Conservation (phyloP, 2,329 filamentous ascomycete genomes). For the Penicillium sclerotiorum region DNA sequence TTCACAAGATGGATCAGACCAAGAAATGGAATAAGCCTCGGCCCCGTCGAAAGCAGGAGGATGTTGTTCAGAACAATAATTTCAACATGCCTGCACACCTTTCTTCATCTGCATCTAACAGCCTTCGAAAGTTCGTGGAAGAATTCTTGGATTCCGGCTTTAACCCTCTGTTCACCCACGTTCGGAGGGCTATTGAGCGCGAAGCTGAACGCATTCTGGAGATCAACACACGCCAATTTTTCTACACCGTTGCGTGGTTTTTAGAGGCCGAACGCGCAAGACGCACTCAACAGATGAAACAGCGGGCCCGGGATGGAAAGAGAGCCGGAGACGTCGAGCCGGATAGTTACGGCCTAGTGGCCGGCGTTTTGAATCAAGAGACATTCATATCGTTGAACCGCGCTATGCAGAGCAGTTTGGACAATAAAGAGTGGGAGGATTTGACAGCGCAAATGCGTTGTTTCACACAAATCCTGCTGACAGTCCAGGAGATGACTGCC, state of each 20-base stretch:
- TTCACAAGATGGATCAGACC: slow-evolving; percentile 85
- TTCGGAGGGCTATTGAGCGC: slow-evolving; percentile 86
- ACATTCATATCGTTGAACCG: slow-evolving; percentile 89
- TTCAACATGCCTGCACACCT: slow-evolving; percentile 74
- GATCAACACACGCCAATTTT: slow-evolving; percentile 81
- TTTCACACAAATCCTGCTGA: slow-evolving; percentile 91
- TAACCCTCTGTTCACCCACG: slow-evolving; percentile 83
- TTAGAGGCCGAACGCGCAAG: slow-evolving; percentile 79
- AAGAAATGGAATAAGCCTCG: slow-evolving; percentile 89
- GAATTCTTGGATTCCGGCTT: slow-evolving; percentile 95
- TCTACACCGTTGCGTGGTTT: slow-evolving; percentile 93
- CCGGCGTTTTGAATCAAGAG: slow-evolving; percentile 88
- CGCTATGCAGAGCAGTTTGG: slow-evolving; percentile 75
- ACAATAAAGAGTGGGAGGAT: slow-evolving; percentile 84
- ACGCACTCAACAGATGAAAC: slow-evolving; percentile 60
- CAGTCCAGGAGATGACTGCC: slow-evolving; percentile 87
- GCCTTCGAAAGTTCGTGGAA: slow-evolving; percentile 80
- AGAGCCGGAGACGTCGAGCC: slow-evolving; percentile 60
- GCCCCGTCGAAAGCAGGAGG: slow-evolving; percentile 62
- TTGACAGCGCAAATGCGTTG: slow-evolving; percentile 87
- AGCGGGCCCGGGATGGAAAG: slow-evolving; percentile 52
- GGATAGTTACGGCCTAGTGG: slow-evolving; percentile 83
- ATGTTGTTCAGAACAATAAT: slow-evolving; percentile 64
- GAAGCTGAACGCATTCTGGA: slow-evolving; percentile 80
- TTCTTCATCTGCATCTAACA: slow-evolving; percentile 71